A percentile compares a stretch with the other conserved stretches of the same genome.
Conservation (phyloP, 352 stramenopile species). For the Pythium oligandrum region DNA sequence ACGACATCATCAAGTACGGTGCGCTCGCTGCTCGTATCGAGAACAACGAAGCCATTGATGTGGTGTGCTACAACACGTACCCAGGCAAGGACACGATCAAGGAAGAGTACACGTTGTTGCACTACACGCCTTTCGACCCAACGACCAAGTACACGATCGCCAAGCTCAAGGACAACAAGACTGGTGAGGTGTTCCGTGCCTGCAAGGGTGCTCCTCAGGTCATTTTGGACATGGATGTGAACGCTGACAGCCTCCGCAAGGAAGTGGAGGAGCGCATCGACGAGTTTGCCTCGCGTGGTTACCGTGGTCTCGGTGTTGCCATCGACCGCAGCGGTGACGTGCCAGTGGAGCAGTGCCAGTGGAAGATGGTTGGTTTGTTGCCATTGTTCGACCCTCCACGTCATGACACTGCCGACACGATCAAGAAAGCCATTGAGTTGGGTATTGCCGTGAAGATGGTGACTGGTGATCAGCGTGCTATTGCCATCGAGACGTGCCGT, state of each 20-base stretch:
- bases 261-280: conserved; percentile 81
- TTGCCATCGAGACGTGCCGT: conserved; percentile 90
- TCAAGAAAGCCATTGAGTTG: conserved; percentile 85
- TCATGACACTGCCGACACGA: conserved; percentile 90
- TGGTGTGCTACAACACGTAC: conserved; percentile 73
- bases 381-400: conserved; percentile 93
- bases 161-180: conserved; percentile 79
- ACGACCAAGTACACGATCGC: conserved; percentile 91
- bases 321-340: conserved; percentile 56
- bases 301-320: conserved; percentile 62
- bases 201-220: conserved; percentile 92
- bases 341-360: conserved; percentile 75
- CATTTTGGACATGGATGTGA: conserved; percentile 78
- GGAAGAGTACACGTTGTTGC: conserved; percentile 67
- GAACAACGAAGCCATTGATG: conserved; percentile 74
- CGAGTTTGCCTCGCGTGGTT: conserved; percentile 64
- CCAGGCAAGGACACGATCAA: conserved; percentile 77
- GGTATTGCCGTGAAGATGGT: conserved; percentile 96
- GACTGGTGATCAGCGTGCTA: conserved; percentile 92
- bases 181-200: conserved; percentile 83
- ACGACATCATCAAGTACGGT: conserved; percentile 58
- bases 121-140: conserved; percentile 83
- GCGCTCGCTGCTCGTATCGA: conserved; percentile 61
- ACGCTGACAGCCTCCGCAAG: conserved; percentile 46
- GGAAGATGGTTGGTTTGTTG: conserved; percentile 91